A percentile compares a stretch with the other conserved stretches of the same genome.
These are phyloP conservation scores for Globisporangium orthogonon DNA, from an alignment of 352 stramenopile genomes.

Conservation along the genomic window DNA sequence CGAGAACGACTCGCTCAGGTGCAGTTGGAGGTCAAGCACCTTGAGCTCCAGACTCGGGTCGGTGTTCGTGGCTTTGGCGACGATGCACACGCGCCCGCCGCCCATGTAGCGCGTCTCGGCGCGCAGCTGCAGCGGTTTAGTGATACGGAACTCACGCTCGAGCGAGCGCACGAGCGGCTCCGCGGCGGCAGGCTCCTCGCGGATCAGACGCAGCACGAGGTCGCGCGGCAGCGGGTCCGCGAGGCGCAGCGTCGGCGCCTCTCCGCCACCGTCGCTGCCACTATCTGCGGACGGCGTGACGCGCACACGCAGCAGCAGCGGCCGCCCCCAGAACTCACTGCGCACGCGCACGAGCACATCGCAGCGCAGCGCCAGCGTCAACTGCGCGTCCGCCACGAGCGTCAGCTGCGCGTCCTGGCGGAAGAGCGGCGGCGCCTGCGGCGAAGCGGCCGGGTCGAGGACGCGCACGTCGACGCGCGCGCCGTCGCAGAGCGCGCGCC, in stretches of 20 bases:
- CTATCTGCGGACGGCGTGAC: conserved; percentile 27
- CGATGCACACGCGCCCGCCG: conserved; percentile 33
- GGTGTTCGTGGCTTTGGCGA: conserved; percentile 41
- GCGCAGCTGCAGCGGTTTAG: conserved; percentile 1
- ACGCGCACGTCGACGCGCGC: conserved; percentile 49
- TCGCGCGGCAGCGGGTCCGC: conserved; percentile 27
- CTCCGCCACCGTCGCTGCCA: neutral
- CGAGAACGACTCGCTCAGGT: conserved; percentile 41
- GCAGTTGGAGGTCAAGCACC: conserved; percentile 57
- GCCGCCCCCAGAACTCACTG: conserved; percentile 50
- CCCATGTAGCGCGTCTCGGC: conserved; percentile 34
- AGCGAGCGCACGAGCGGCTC: conserved; percentile 39
- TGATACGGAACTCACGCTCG: conserved; percentile 28
- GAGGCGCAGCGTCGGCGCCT: conserved; percentile 15
- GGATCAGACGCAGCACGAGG: conserved; percentile 37
- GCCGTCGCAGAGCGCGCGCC: conserved; percentile 33
- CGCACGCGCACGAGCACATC: conserved; percentile 53
- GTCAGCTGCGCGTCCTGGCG: conserved; percentile 50
- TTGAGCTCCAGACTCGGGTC: conserved; percentile 31
- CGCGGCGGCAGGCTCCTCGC: conserved; percentile 31
- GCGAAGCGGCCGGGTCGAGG: conserved; percentile 15
- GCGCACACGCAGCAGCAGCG: conserved; percentile 44
- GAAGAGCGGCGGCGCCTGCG: conserved; percentile 32
- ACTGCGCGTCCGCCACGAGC: conserved; percentile 15
- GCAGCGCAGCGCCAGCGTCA: conserved; percentile 25